Base-by-base conservation (phyloP, 169 alveolate species). In the Plasmodium knowlesi region DNA sequence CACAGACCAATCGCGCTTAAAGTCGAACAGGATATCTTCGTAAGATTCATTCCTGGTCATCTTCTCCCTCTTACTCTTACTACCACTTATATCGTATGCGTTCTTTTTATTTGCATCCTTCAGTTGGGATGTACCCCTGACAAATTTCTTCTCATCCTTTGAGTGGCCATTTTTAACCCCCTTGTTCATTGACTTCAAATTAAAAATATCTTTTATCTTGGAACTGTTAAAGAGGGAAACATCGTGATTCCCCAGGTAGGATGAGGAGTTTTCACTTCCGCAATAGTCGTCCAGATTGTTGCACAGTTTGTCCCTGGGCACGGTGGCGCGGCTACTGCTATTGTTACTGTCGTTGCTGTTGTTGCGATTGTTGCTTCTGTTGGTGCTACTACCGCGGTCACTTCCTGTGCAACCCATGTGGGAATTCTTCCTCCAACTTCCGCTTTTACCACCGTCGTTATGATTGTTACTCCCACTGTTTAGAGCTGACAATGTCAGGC, bases 221-320 rank as follows among this genome's bases (percentile, higher is more conserved):
- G 89, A 54, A 53, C 88, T 88, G 25, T 81, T 79, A 25, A 88
- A 88, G 5, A 88, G 73, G 34, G 94, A 88, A 57, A 88, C 70
- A 14, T 88, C 94, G 54, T 88, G 71, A 39, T 88, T 88, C 6
- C 82, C 94, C 50, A 88, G 37, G 37, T 88, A 88, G 1, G 94
- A 88, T 28, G 82, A 83, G 8, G 94, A 88, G 81, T 78, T 78
- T 5, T 78, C 83, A 30, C 94, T 88, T 6, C 25, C 37, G 50
- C n/a, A n/a, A 5, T 19, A 70, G 8, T 83, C 92, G 12, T 83
- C 39, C 9, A 19, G 25, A 5, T 54, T 16, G 19, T 50, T 70
- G 22, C 41, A 25, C 80, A 28, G 28, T 41, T 82, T 61, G 22
- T 82, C 79, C 71, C 41, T 43, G 16, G 32, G 71, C 16, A 32